These are phyloP conservation scores for Aspergillus texensis DNA, from an alignment of 2,329 filamentous ascomycete genomes.

Conservation along the genomic window DNA sequence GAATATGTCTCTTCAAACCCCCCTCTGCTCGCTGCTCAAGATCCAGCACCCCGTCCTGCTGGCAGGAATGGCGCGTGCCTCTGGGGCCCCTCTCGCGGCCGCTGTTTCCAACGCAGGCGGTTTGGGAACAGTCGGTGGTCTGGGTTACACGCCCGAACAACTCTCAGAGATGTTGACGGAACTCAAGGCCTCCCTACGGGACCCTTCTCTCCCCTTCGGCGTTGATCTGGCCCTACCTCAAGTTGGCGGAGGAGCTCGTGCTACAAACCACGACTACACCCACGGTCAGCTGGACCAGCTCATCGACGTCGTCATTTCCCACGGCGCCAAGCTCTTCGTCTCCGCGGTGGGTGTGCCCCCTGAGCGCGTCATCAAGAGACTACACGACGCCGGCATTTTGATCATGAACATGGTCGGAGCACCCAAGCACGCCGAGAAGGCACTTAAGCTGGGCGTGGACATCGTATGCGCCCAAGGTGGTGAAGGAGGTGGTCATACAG, in stretches of 20 bases:
- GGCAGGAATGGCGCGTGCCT: constrained; percentile 90
- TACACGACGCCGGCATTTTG: constrained; percentile 78
- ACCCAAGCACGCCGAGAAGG: constrained; percentile 88
- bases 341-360: constrained; percentile 87
- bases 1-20: constrained; percentile 66
- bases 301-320: constrained; percentile 81
- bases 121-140: constrained; percentile 64
- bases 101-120: constrained; percentile 89
- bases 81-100: constrained; percentile 75
- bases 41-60: constrained; percentile 90
- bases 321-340: constrained; percentile 84
- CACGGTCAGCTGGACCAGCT: constrained; percentile 84
- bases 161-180: constrained; percentile 81
- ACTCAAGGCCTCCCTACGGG: constrained; percentile 72
- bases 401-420: constrained; percentile 98
- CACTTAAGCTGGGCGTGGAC: constrained; percentile 82
- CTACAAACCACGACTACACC: constrained; percentile 96
- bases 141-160: constrained; percentile 72
- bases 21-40: constrained; percentile 74
- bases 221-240: constrained; percentile 91
- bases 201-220: constrained; percentile 77
- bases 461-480: constrained; percentile 90
- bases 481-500: constrained; percentile 92
- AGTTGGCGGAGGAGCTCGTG: constrained; percentile 78
- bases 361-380: constrained; percentile 67